Evolutionary conservation across 176 grass and related monocot species (phyloP).

Genomic region (Metroxylon sagu): DNA sequence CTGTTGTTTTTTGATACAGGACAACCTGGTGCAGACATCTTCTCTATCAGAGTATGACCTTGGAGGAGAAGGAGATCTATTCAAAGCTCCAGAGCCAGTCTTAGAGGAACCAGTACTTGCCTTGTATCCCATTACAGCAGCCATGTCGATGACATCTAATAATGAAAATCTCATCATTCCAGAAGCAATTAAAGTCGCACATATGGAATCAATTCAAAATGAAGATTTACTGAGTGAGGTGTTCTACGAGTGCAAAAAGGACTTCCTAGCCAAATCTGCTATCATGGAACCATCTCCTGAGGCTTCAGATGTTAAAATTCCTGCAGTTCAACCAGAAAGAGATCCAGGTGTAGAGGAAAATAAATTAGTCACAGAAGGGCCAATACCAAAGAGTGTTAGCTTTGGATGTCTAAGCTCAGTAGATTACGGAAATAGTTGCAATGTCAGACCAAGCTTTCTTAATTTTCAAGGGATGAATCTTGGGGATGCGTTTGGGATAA

Average conservation of each 20-base stretch:
- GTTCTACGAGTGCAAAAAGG: slow-evolving; percentile 70
- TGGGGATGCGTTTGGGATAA: slow-evolving; percentile 58
- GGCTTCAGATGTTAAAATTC: slow-evolving; percentile 52
- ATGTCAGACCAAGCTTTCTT: slow-evolving; percentile 65
- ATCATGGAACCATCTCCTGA: too few relatives aligned
- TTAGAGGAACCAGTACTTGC: slow-evolving; percentile 46
- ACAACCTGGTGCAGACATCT: slow-evolving; percentile 38
- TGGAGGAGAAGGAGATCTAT: slow-evolving; percentile 85
- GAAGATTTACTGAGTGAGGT: slow-evolving; percentile 57
- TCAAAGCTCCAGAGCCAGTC: slow-evolving; percentile 82
- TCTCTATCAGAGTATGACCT: slow-evolving; percentile 73
- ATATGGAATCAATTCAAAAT: slow-evolving; percentile 41
- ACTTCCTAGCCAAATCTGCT: slow-evolving; percentile 4
- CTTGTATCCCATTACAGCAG: slow-evolving; percentile 49
- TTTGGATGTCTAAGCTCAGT: slow-evolving; percentile 66
- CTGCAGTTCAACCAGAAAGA: slow-evolving; percentile 60
- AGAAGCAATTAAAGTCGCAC: slow-evolving; percentile 36
- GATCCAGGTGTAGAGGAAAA: slow-evolving; percentile 24
- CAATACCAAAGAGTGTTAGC: slow-evolving; percentile 79
- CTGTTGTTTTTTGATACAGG: slow-evolving; percentile 28
- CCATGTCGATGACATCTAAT: slow-evolving; percentile 57
- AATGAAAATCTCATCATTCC: slow-evolving; percentile 28
- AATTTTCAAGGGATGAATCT: slow-evolving; percentile 81
- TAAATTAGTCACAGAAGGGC: slow-evolving; percentile 33
- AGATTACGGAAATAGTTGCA: slow-evolving; percentile 41